Conservation (phyloP, 2,329 filamentous ascomycete species). For the Penicillium expansum region DNA sequence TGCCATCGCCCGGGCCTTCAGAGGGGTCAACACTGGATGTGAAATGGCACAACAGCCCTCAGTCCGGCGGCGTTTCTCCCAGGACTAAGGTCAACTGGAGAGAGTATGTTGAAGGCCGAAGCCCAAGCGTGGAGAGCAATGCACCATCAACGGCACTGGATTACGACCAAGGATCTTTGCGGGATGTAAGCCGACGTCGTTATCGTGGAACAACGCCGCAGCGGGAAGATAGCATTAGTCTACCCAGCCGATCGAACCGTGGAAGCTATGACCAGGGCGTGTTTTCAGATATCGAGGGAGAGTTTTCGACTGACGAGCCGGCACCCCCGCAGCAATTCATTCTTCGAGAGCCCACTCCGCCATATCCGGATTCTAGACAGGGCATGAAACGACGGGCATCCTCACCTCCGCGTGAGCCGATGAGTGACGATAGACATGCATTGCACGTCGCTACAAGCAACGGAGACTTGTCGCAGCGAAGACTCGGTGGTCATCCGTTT, state of each 20-base stretch:
- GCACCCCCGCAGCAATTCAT: slow-evolving; percentile 36
- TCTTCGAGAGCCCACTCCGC: slow-evolving; percentile 40
- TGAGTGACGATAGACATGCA: slow-evolving; percentile 35
- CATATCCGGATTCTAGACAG: slow-evolving; percentile 45
- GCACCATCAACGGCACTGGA: slow-evolving; percentile 41
- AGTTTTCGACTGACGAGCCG: slow-evolving; percentile 41
- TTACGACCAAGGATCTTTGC: slow-evolving; percentile 39
- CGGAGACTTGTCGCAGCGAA: slow-evolving; percentile 55
- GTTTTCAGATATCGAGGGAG: slow-evolving; percentile 50
- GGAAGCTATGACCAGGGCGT: slow-evolving; percentile 62
- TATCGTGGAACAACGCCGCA: slow-evolving; percentile 49
- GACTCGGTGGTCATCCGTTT: slow-evolving; percentile 54
- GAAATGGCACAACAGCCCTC: slow-evolving; percentile 41
- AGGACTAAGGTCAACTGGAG: slow-evolving; percentile 41
- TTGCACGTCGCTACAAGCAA: slow-evolving; percentile 41
- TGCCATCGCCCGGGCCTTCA: slow-evolving; percentile 33
- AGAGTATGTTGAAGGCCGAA: slow-evolving; percentile 43
- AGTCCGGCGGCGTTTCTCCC: slow-evolving; percentile 43
- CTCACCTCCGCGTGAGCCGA: slow-evolving; percentile 58
- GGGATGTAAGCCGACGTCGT: slow-evolving; percentile 43
- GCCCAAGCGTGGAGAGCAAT: slow-evolving; percentile 45
- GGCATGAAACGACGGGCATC: slow-evolving; percentile 65
- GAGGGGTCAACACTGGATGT: slow-evolving; percentile 35
- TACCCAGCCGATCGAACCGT: slow-evolving; percentile 54
- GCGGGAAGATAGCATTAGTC: slow-evolving; percentile 51